phyloP scores from a whole-genome alignment of 2,329 filamentous ascomycete genomes.

The Lachnellula occidentalis region DNA sequence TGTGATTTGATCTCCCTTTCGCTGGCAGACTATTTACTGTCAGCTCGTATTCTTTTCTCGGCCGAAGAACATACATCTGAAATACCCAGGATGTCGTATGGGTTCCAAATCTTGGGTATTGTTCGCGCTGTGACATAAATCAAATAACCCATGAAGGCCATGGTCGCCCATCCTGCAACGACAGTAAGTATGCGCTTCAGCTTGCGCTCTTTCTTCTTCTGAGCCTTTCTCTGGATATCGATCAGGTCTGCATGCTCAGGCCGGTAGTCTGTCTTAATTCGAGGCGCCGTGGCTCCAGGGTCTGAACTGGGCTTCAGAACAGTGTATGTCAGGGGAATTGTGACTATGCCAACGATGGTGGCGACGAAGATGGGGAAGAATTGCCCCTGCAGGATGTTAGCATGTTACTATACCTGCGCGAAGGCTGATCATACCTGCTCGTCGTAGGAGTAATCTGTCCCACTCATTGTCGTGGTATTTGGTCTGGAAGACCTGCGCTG shows the following conservation, averaged over 20 bases:
- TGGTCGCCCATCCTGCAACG: conserved; percentile 71
- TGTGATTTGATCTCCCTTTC: conserved; percentile 91
- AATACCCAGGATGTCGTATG: conserved; percentile 88
- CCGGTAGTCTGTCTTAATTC: conserved; percentile 76
- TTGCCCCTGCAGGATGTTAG: conserved; percentile 58
- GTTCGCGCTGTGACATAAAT: conserved; percentile 73
- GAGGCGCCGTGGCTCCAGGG: conserved; percentile 72
- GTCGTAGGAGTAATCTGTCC: conserved; percentile 92
- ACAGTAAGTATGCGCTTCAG: conserved; percentile 78
- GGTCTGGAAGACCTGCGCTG: conserved; percentile 20
- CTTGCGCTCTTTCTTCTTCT: conserved; percentile 84
- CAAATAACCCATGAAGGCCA: conserved; percentile 88
- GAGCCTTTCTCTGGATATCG: conserved; percentile 72
- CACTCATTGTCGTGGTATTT: conserved; percentile 29
- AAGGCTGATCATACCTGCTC: conserved; percentile 57
- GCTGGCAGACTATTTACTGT: conserved; percentile 56
- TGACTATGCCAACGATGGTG: conserved; percentile 81
- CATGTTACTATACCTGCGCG: background rate
- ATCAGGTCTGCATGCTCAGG: conserved; percentile 81
- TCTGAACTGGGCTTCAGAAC: conserved; percentile 73
- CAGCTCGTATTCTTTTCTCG: conserved; percentile 11
- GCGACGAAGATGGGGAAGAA: conserved; percentile 99
- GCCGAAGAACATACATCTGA: conserved; percentile 55
- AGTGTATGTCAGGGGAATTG: conserved; percentile 83
- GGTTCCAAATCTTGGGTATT: conserved; percentile 82